Conservation (phyloP, 2,329 filamentous ascomycete species). For the Metarhizium sp. region DNA sequence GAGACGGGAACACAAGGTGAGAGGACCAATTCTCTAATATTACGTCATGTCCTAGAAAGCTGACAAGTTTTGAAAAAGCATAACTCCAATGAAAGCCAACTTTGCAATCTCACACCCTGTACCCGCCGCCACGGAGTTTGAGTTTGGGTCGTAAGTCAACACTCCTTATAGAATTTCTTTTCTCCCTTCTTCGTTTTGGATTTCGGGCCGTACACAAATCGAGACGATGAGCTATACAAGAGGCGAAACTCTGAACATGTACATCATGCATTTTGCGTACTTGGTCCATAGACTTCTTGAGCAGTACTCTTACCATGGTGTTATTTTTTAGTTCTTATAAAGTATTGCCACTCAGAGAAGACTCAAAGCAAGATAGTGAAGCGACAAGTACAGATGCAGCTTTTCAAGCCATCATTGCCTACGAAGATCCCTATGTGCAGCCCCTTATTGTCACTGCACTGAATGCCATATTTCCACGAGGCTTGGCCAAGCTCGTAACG, state of each 20-base stretch:
- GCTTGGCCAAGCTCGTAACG: conserved; percentile 45
- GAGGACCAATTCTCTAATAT: conserved; percentile 13
- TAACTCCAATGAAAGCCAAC: conserved; percentile 86
- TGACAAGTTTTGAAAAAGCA: conserved; percentile 36
- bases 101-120: conserved; percentile 58
- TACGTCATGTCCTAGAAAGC: not conserved
- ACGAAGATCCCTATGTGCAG: conserved; percentile 84
- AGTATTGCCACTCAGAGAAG: conserved; percentile 13
- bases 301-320: conserved; percentile 23
- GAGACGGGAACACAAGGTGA: conserved; percentile 77
- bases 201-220: conserved; percentile 10
- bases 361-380: not conserved
- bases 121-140: conserved; percentile 57
- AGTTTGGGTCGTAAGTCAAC: conserved; percentile 51
- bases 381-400: not conserved
- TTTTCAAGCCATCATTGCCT: conserved; percentile 64
- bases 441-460: conserved; percentile 73
- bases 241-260: conserved; percentile 12
- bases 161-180: not conserved
- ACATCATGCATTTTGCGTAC: conserved; percentile 14
- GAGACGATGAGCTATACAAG: conserved; percentile 3
- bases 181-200: conserved; percentile 3
- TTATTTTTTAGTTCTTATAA: conserved; percentile 14
- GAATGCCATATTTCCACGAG: conserved; percentile 45
- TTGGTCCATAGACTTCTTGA: conserved; percentile 19